Evolutionary conservation across 441 rosid species (phyloP), one percentile per base, ranked within the genome.

Genomic region (Manihot esculenta): DNA sequence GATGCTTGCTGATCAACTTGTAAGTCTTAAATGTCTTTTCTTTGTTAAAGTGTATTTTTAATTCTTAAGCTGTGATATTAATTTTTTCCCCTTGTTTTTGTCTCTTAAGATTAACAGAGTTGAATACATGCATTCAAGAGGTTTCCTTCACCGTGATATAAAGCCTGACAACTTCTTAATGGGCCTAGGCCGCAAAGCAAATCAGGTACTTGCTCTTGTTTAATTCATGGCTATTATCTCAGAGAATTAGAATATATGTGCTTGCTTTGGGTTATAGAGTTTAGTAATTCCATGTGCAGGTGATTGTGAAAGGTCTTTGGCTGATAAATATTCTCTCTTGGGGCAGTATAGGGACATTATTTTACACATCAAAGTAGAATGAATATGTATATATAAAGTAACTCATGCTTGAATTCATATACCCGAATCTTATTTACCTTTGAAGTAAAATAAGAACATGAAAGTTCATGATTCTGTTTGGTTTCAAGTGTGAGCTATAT

Each of bases 1-100:
- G 78, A 96, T 93, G 98, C 97, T 96, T 35, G 99, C 99, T 1
- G 99, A 96, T 84, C 98, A 96, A 74, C 76, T 96, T 76, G 98
- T 93, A 79, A 81, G 94, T 66, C 18, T 72, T 68, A 55, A 0
- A 41, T 42, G 59, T 70, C 45, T 26, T 62, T 70, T 6, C 27
- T 68, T 7, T 38, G 54, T 41, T 65, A 12, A 26, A 60, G 45
- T 17, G 21, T 60, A 13, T 1, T 7, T 7, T 35, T 35, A 35
- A 35, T 35, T 33, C 54, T 53, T 1, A 35, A 62, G 56, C 70
- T 41, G 21, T 59, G 51, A 67, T 60, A 66, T 17, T 44, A 45
- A 68, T 30, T 47, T 15, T 42, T 15, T 62, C 21, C 58, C 41
- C 47, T 57, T 79, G 0, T n/a, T 35, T 69, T 44, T 38, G 6